phyloP scores from a whole-genome alignment of 2,329 filamentous ascomycete species.

The Neonectria ditissima region DNA sequence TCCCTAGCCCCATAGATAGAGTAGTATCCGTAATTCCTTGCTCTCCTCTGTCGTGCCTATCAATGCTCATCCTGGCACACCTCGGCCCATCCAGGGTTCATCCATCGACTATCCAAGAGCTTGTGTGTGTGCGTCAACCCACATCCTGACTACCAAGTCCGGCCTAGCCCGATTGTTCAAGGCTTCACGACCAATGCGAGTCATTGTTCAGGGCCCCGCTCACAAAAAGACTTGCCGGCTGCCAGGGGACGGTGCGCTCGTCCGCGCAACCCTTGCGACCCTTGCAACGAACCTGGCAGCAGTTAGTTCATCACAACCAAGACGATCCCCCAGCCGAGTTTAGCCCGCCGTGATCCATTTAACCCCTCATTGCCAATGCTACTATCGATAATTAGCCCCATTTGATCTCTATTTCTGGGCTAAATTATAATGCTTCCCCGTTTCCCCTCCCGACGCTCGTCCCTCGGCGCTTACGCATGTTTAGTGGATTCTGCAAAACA shows the following conservation, averaged over 20 bases:
- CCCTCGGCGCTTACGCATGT: conserved; percentile 41
- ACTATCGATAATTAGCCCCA: conserved; percentile 23
- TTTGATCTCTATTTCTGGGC: conserved; percentile 40
- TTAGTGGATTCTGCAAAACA: conserved; percentile 34
- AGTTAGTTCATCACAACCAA: conserved; percentile 6
- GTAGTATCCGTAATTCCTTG: not conserved
- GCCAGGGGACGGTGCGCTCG: conserved; percentile 20
- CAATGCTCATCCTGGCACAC: not conserved
- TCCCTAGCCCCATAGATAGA: conserved; percentile 15
- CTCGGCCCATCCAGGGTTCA: conserved; percentile 17
- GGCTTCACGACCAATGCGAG: conserved; percentile 44
- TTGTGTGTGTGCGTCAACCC: conserved; percentile 6
- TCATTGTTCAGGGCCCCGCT: conserved; percentile 37
- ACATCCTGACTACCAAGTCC: conserved; percentile 12
- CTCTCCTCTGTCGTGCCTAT: not conserved
- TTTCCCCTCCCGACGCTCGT: conserved; percentile 12
- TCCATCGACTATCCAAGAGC: conserved; percentile 3
- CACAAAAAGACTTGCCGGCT: conserved; percentile 36
- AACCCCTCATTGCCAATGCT: conserved; percentile 8
- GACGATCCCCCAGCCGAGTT: conserved; percentile 6
- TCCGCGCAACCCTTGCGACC: conserved; percentile 1
- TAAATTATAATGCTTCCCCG: conserved; percentile 40
- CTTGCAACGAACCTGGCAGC: conserved; percentile 12
- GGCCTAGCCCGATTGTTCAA: conserved; percentile 34
- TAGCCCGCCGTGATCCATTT: conserved; percentile 20